These are phyloP conservation scores for Pestalotiopsis sp. DNA, from an alignment of 2,329 filamentous ascomycete genomes.

Conservation along the genomic window DNA sequence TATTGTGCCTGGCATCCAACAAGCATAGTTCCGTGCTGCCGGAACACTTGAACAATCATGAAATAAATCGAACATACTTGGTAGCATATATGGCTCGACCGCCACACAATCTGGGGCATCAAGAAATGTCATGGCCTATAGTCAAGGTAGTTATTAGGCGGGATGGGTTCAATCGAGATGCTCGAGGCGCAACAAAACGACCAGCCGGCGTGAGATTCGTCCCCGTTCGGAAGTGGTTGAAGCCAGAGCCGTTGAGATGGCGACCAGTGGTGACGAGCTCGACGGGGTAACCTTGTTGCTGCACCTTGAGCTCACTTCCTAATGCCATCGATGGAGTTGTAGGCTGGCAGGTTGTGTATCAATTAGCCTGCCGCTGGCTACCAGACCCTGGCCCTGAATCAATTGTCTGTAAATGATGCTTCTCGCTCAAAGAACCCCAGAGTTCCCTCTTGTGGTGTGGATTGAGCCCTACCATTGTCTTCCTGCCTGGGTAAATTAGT, in stretches of 20 bases:
- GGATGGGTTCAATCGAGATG: not conserved
- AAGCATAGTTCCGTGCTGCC: not conserved
- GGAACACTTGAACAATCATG: too few relatives aligned
- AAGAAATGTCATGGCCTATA: not conserved
- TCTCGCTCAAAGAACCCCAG: not conserved
- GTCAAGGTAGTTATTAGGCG: not conserved
- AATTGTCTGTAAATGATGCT: not conserved
- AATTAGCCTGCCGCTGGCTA: not conserved
- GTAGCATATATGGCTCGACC: not conserved
- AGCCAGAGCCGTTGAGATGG: conserved; percentile 5
- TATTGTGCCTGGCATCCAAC: not conserved
- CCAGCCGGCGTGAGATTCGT: conserved; percentile 3
- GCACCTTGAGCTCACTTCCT: conserved; percentile 3
- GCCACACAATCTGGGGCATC: not conserved
- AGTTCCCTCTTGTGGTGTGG: not conserved
- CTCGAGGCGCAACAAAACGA: not conserved
- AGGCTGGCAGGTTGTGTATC: not conserved
- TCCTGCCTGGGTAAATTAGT: not conserved
- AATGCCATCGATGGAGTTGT: not conserved
- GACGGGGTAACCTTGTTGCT: conserved; percentile 14
- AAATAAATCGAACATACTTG: too few relatives aligned
- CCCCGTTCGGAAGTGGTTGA: not conserved
- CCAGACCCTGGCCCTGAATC: not conserved
- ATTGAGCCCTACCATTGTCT: not conserved
- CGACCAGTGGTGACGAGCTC: not conserved